These are phyloP conservation scores for Hyaloscypha bicolor DNA, from an alignment of 495 filamentous ascomycete genomes.

Conservation along the genomic window DNA sequence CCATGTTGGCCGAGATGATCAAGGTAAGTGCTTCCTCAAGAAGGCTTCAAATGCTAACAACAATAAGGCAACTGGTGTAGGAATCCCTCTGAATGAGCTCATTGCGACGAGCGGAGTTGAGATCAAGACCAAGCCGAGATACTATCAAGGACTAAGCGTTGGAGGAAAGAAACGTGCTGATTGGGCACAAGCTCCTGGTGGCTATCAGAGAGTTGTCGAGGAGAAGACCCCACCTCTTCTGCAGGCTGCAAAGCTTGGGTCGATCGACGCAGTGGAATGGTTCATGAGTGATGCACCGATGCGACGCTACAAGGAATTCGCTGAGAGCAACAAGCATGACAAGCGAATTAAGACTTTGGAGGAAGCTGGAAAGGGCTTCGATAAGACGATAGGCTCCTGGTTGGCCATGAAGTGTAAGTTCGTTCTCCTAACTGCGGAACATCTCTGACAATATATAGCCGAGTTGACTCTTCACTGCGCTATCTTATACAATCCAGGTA, in stretches of 20 bases:
- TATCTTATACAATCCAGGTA: constrained; percentile 45
- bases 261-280: constrained; percentile 66
- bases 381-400: constrained; percentile 62
- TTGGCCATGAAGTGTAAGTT: constrained; percentile 49
- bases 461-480: constrained; percentile 69
- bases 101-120: constrained; percentile 57
- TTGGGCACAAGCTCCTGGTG: constrained; percentile 31
- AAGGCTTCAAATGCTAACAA: neutral
- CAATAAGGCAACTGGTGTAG: constrained; percentile 50
- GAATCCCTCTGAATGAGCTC: constrained; percentile 65
- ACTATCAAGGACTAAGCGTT: constrained; percentile 72
- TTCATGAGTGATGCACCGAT: constrained; percentile 66
- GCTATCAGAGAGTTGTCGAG: constrained; percentile 5
- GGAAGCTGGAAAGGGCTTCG: constrained; percentile 53
- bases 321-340: constrained; percentile 57
- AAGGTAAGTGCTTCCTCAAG: constrained; percentile 23
- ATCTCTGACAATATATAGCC: constrained; percentile 40
- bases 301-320: constrained; percentile 64
- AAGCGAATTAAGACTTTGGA: constrained; percentile 56
- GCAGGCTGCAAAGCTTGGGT: constrained; percentile 55
- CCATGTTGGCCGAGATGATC: constrained; percentile 53
- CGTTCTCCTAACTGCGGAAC: constrained; percentile 28
- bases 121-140: constrained; percentile 59
- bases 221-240: constrained; percentile 55
- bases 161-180: constrained; percentile 69